Percentiles rank a stretch among this genome's conserved stretches.
These are phyloP conservation scores for Hypomyces perniciosus DNA, from an alignment of 2,329 filamentous ascomycete species.

Conservation along the genomic window DNA sequence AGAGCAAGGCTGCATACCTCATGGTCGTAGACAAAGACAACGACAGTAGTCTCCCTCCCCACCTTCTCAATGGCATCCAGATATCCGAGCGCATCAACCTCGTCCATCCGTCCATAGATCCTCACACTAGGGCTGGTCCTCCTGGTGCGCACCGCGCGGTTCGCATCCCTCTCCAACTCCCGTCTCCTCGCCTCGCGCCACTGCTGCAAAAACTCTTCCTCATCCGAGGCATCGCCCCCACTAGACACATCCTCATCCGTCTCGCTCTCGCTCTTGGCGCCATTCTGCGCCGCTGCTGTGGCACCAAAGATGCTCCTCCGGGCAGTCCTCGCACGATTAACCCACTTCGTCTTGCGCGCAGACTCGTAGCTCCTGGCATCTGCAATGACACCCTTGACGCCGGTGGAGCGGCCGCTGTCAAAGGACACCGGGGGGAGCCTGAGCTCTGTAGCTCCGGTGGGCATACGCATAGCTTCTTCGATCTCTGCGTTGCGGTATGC, in stretches of 20 bases:
- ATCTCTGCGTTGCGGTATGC: slow-evolving; percentile 47
- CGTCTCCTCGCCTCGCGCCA: slow-evolving; percentile 78
- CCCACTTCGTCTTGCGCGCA: slow-evolving; percentile 53
- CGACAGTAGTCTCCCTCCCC: slow-evolving; percentile 70
- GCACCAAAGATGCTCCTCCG: slow-evolving; percentile 51
- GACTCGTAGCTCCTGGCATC: slow-evolving; percentile 73
- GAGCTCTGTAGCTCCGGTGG: slow-evolving; percentile 46
- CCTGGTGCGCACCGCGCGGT: slow-evolving; percentile 51
- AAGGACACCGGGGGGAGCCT: slow-evolving; percentile 58
- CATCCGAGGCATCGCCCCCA: slow-evolving; percentile 47
- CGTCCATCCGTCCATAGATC: slow-evolving; percentile 71
- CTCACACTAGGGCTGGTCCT: slow-evolving; percentile 71
- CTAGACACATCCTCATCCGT: slow-evolving; percentile 39
- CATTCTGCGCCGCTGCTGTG: slow-evolving; percentile 19
- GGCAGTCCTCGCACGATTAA: slow-evolving; percentile 45
- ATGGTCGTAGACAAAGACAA: slow-evolving; percentile 89
- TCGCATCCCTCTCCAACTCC: slow-evolving; percentile 64
- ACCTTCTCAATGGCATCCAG: slow-evolving; percentile 96
- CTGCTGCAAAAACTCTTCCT: slow-evolving; percentile 73
- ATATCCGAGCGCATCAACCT: slow-evolving; percentile 85
- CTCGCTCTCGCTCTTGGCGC: slow-evolving; percentile 38
- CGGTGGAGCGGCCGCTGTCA: slow-evolving; percentile 65
- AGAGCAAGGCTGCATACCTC: slow-evolving; percentile 52
- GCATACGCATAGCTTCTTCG: slow-evolving; percentile 60
- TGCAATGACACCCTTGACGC: slow-evolving; percentile 82